phyloP scores from a whole-genome alignment of 2,329 filamentous ascomycete species.

The Calonectria pteridis region DNA sequence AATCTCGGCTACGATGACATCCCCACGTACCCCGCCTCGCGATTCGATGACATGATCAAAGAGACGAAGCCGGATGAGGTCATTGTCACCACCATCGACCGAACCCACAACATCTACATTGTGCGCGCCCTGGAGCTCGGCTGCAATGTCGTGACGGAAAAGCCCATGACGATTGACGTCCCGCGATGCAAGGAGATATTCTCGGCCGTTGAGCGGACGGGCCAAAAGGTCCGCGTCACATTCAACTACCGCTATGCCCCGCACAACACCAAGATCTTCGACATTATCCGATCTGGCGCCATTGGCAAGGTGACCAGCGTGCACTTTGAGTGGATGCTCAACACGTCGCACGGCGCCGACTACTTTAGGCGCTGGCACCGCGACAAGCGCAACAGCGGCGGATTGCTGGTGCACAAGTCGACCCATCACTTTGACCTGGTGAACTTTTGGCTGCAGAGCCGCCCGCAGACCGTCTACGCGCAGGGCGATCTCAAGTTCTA shows the following conservation, averaged over 20 bases:
- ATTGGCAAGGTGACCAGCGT: constrained; percentile 69
- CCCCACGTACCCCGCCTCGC: constrained; percentile 65
- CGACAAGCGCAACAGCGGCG: constrained; percentile 70
- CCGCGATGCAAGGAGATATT: constrained; percentile 65
- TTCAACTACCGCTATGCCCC: constrained; percentile 76
- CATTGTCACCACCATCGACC: constrained; percentile 73
- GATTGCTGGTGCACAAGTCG: constrained; percentile 71
- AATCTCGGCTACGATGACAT: constrained; percentile 60
- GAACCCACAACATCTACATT: constrained; percentile 72
- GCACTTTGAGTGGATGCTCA: constrained; percentile 74
- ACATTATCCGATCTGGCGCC: constrained; percentile 64
- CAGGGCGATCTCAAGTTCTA: constrained; percentile 72
- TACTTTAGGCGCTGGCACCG: constrained; percentile 75
- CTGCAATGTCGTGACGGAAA: constrained; percentile 72
- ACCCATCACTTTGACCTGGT: constrained; percentile 75
- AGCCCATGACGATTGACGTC: constrained; percentile 74
- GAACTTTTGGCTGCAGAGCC: constrained; percentile 71
- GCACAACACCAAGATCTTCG: constrained; percentile 72
- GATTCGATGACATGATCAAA: constrained; percentile 70
- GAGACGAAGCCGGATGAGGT: constrained; percentile 71
- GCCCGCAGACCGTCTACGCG: constrained; percentile 68
- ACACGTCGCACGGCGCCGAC: constrained; percentile 72
- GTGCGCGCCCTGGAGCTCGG: constrained; percentile 69
- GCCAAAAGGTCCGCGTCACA: constrained; percentile 65
- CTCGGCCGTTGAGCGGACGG: constrained; percentile 43